phyloP scores from a whole-genome alignment of 345 rosid genomes.

The Zanthoxylum bungeanum region DNA sequence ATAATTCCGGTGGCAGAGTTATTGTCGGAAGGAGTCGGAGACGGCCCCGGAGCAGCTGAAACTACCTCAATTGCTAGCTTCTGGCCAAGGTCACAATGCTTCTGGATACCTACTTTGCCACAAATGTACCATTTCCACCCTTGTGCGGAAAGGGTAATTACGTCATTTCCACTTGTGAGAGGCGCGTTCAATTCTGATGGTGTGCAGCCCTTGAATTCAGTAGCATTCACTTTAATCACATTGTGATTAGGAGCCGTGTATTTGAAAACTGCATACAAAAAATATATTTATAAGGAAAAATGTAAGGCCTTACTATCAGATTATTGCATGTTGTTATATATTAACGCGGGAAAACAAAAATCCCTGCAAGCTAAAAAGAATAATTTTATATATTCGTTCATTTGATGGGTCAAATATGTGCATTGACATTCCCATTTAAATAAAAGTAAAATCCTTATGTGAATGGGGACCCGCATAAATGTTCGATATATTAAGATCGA shows the following conservation, averaged over 20 bases:
- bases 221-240: constrained; percentile 30
- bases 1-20: background rate
- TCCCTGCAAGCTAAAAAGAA: too few species aligned
- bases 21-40: background rate
- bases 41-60: constrained; percentile 5
- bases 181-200: background rate
- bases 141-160: constrained; percentile 21
- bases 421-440: too few species aligned
- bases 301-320: too few species aligned
- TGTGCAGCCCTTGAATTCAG: constrained; percentile 30
- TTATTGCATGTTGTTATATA: too few species aligned
- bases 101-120: constrained; percentile 5
- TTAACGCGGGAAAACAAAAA: too few species aligned
- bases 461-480: too few species aligned
- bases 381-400: too few species aligned
- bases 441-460: too few species aligned
- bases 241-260: constrained; percentile 24
- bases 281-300: too few species aligned
- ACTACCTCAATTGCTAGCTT: constrained; percentile 34
- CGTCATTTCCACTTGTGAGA: constrained; percentile 27
- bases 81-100: constrained; percentile 32
- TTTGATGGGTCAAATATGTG: too few species aligned
- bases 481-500: too few species aligned
- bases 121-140: constrained; percentile 52
- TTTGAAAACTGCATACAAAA: constrained; percentile 42